These are phyloP conservation scores for Aspergillus fumigatus DNA, from an alignment of 2,329 filamentous ascomycete species.

Conservation along the genomic window DNA sequence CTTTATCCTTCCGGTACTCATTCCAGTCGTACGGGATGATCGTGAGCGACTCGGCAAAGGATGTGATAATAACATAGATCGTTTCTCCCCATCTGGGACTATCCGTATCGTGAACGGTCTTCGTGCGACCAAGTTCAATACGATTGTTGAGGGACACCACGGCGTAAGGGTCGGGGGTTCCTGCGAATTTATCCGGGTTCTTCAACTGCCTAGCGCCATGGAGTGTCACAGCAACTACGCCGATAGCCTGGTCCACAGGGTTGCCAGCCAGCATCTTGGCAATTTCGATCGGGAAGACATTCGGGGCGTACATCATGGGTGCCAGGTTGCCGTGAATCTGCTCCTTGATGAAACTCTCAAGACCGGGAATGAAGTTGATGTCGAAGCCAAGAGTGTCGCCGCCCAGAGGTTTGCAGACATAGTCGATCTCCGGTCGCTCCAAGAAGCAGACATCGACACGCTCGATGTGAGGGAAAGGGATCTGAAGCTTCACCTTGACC, in stretches of 20 bases:
- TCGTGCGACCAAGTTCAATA: constrained; percentile 77
- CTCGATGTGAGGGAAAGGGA: constrained; percentile 93
- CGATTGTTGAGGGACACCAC: constrained; percentile 80
- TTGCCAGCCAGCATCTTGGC: constrained; percentile 96
- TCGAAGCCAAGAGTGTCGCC: constrained; percentile 96
- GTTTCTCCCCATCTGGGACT: constrained; percentile 97
- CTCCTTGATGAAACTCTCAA: constrained; percentile 90
- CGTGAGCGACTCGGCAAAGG: constrained; percentile 80
- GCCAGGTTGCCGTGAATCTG: constrained; percentile 90
- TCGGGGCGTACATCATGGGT: constrained; percentile 97
- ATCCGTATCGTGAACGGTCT: constrained; percentile 75
- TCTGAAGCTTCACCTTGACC: constrained; percentile 94
- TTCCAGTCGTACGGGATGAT: constrained; percentile 89
- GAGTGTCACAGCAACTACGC: constrained; percentile 85
- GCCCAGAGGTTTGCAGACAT: constrained; percentile 94
- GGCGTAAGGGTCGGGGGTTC: constrained; percentile 86
- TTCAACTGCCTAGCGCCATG: constrained; percentile 89
- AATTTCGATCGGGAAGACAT: constrained; percentile 97
- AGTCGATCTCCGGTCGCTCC: constrained; percentile 83
- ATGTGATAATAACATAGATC: constrained; percentile 89
- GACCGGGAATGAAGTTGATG: constrained; percentile 96
- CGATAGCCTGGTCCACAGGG: constrained; percentile 90
- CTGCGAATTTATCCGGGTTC: constrained; percentile 90
- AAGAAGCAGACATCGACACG: constrained; percentile 93
- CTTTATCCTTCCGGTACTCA: constrained; percentile 93